Evolutionary conservation across 2,329 filamentous ascomycete species (phyloP).

Genomic region (Diaporthe australafricana): DNA sequence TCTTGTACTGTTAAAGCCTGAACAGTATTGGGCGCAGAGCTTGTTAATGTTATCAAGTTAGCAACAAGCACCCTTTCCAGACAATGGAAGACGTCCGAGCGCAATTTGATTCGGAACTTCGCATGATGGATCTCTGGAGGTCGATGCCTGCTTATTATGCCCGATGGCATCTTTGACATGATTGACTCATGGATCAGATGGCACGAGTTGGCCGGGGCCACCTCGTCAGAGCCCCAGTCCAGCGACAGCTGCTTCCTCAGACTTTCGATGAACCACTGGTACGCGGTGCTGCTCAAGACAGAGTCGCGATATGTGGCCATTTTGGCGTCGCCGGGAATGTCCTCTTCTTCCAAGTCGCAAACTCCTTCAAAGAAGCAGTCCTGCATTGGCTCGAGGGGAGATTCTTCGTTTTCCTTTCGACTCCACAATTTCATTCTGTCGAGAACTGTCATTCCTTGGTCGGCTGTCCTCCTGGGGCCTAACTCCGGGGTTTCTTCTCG

Average conservation of each 20-base stretch:
- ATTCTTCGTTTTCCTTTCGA: neutral
- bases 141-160: neutral
- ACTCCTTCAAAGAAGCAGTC: neutral
- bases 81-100: neutral
- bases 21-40: neutral
- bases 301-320: neutral
- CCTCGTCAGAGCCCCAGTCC: neutral
- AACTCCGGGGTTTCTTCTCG: neutral
- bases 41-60: neutral
- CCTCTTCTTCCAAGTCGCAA: neutral
- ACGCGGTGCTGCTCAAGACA: neutral
- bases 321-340: neutral
- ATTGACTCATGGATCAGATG: neutral
- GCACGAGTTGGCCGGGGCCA: neutral
- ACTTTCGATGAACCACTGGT: neutral
- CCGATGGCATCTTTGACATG: neutral
- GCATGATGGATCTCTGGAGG: neutral
- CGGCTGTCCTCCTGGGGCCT: neutral
- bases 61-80: neutral
- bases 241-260: neutral
- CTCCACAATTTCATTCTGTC: neutral
- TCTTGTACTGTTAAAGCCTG: neutral
- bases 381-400: neutral
- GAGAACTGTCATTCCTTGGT: neutral
- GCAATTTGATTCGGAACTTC: neutral